A percentile compares a stretch with the other conserved stretches of the same genome.
These are phyloP conservation scores for Xylaria curta DNA, from an alignment of 495 filamentous ascomycete species.

Conservation along the genomic window DNA sequence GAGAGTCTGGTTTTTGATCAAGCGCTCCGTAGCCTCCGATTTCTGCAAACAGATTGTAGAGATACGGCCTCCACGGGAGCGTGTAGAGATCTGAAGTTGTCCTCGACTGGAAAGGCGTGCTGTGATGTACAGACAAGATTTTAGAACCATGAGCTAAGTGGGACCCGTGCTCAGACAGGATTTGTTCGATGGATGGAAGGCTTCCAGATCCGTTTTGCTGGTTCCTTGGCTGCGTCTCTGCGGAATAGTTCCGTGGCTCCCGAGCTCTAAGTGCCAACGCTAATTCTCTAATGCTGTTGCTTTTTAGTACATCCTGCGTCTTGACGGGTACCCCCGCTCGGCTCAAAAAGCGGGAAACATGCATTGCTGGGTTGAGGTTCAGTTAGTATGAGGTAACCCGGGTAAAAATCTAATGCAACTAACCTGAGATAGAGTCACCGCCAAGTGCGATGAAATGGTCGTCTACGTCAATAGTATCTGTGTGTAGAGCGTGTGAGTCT, in stretches of 20 bases:
- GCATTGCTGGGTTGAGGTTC: constrained; percentile 1
- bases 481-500: background rate
- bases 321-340: constrained; percentile 10
- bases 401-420: background rate
- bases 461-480: constrained; percentile 46
- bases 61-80: constrained; percentile 1
- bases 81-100: constrained; percentile 9
- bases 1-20: background rate
- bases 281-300: constrained; percentile 13
- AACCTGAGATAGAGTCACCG: constrained; percentile 67
- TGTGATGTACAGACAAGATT: constrained; percentile 13
- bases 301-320: constrained; percentile 11
- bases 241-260: background rate
- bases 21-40: background rate
- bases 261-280: constrained; percentile 2
- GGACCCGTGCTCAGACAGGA: background rate
- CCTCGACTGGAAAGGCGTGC: constrained; percentile 14
- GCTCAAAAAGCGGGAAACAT: constrained; percentile 15
- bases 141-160: background rate
- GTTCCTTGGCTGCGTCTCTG: background rate
- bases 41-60: constrained; percentile 15
- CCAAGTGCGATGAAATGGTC: constrained; percentile 63
- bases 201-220: background rate
- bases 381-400: background rate
- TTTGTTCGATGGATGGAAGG: background rate